Evolutionary conservation across 106 monocot species (phyloP).

Genomic region (Iris macrosiphon): DNA sequence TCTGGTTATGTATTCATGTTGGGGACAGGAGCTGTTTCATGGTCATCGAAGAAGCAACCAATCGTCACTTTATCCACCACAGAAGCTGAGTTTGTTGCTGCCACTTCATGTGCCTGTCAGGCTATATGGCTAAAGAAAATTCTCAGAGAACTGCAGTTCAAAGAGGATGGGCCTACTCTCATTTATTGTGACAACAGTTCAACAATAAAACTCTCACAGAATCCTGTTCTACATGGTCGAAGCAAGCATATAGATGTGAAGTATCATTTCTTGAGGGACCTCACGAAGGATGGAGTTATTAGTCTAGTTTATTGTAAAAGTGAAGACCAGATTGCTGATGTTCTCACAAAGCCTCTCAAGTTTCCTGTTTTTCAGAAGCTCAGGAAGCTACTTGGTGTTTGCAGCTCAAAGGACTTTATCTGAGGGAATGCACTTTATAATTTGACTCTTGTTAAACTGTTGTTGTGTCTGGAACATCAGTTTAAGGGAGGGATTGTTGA

Average conservation of each 20-base stretch:
- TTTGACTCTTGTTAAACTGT: too few species aligned
- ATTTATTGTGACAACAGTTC: slow-evolving; percentile 15
- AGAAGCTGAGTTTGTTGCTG: slow-evolving; percentile 10
- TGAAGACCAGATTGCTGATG: slow-evolving; percentile 8
- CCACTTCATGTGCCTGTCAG: slow-evolving; percentile 6
- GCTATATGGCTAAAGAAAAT: slow-evolving; percentile 2
- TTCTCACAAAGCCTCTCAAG: slow-evolving; percentile 3
- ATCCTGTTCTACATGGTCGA: slow-evolving; percentile 9
- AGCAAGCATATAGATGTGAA: background rate
- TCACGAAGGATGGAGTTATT: slow-evolving; percentile 1
- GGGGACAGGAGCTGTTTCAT: slow-evolving; percentile 5
- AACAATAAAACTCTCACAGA: slow-evolving; percentile 8
- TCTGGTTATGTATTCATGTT: slow-evolving; percentile 10
- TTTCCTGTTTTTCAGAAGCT: background rate
- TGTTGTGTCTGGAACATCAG: too few species aligned
- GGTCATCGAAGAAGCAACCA: slow-evolving; percentile 10
- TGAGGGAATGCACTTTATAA: too few species aligned
- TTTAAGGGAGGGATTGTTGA: too few species aligned
- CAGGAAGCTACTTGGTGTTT: background rate
- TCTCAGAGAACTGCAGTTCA: slow-evolving; percentile 1
- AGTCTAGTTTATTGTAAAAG: background rate
- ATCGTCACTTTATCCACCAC: slow-evolving; percentile 7
- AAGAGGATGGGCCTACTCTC: background rate
- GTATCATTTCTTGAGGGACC: slow-evolving; percentile 12
- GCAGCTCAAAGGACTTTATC: too few species aligned